Percentiles rank a stretch among this genome's conserved stretches.
phyloP scores from a whole-genome alignment of 306 rosid species.

The Acmispon strigosus region DNA sequence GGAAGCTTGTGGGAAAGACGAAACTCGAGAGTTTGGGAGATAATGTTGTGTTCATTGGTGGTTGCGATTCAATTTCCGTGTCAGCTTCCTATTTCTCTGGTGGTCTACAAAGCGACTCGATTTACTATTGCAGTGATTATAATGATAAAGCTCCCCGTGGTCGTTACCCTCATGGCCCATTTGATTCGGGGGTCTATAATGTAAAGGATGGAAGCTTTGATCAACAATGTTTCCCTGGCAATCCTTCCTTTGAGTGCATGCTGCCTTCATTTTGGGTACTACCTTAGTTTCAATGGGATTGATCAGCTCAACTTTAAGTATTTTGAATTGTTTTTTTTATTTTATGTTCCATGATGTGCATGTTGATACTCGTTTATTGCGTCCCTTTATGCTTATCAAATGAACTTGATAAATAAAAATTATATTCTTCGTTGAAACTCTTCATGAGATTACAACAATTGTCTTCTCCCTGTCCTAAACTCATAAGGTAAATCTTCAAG shows the following conservation, averaged over 20 bases:
- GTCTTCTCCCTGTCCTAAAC: no score
- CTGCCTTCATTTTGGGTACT: neutral
- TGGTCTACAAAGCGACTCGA: neutral
- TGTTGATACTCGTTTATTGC: no score
- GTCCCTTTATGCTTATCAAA: no score
- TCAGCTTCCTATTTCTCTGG: neutral
- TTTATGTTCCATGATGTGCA: no score
- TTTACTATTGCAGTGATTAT: neutral
- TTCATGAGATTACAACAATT: no score
- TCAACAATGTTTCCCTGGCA: neutral
- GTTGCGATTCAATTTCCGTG: neutral
- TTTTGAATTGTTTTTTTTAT: neutral
- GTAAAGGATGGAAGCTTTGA: neutral
- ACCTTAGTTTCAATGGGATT: neutral
- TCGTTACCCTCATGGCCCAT: neutral
- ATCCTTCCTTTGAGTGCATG: neutral
- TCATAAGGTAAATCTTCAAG: no score
- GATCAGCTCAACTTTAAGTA: neutral
- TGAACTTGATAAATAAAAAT: no score
- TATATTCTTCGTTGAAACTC: no score
- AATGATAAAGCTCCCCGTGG: neutral
- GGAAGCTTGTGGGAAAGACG: neutral
- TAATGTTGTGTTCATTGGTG: neutral
- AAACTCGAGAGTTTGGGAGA: neutral
- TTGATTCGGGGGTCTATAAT: neutral